Evolutionary conservation across 192 early-diverging fungal genomes (phyloP).

Genomic region (Linnemannia zychae): DNA sequence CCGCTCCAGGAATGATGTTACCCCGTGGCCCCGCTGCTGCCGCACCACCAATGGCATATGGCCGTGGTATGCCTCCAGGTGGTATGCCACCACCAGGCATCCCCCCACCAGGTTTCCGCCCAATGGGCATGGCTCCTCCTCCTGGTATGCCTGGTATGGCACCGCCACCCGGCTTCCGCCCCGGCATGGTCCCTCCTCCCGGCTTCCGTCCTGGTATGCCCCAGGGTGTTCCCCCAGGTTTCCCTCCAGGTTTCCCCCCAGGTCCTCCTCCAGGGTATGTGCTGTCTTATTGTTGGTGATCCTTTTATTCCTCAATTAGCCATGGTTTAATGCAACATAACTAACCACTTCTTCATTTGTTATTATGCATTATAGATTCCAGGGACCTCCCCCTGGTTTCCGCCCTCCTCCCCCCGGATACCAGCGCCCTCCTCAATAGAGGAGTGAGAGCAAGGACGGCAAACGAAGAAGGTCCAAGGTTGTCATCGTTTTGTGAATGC

Average conservation of each 20-base stretch:
- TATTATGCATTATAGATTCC: constrained; percentile 5
- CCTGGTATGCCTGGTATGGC: constrained; percentile 69
- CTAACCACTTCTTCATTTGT: neutral
- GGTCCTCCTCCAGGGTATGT: constrained; percentile 53
- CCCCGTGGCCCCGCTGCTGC: constrained; percentile 78
- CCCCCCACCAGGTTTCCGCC: constrained; percentile 53
- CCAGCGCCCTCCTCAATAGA: constrained; percentile 22
- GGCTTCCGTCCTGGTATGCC: constrained; percentile 65
- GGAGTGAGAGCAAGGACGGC: neutral
- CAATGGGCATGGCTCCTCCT: constrained; percentile 65
- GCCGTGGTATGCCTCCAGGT: constrained; percentile 72
- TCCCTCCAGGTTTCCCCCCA: constrained; percentile 62
- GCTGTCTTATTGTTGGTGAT: neutral
- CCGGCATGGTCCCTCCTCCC: constrained; percentile 68
- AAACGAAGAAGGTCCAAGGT: neutral
- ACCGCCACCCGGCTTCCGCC: constrained; percentile 64
- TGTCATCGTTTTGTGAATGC: neutral
- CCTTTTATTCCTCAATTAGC: neutral
- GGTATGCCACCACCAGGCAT: constrained; percentile 70
- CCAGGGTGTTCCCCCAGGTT: constrained; percentile 60
- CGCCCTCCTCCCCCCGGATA: constrained; percentile 6
- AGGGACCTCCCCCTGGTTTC: constrained; percentile 17
- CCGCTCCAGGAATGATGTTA: constrained; percentile 90
- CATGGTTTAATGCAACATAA: no score
- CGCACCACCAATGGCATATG: constrained; percentile 83